Base-by-base conservation (phyloP, 805 yeast genomes). In the Hanseniaspora vineae region DNA sequence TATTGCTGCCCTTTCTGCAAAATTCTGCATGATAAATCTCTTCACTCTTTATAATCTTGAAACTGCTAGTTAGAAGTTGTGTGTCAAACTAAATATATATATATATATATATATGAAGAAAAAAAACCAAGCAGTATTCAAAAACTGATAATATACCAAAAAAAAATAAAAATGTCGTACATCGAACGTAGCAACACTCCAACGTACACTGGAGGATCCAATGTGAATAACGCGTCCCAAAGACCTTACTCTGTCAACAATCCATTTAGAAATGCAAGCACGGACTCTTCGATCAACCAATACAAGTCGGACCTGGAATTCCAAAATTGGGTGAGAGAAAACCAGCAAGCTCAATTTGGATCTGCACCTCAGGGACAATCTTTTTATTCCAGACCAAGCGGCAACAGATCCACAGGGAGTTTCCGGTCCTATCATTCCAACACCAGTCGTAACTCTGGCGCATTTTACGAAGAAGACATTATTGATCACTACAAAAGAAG, bases 171-270 rank as follows among this genome's bases (percentile, higher is more conserved):
- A 37, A 37, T 37, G 40, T 37, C 40, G 17, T 37, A 37, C 19
- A 14, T 11, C 5, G 40, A 37, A 37, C 40, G 40, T 37, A 37
- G 17, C 19, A 37, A 37, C 19, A 32, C 44, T 39, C 42, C 49
- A 44, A 47, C 44, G 5, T 37, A 32, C n/a, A 47, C 46, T 42
- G 61, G 61, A 46, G 53, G 57, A 23, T 55, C 56, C 42, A 52
- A 47, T 17, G 50, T 55, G 10, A 51, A 55, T 5, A 44, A 44
- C 19, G 49, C 47, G 31, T 23, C 29, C 29, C 29, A 23, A 23
- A 65, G 72, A 53, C 73, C 70, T 2, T 66, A 79, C 46, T 80
- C 88, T 6, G 68, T 79, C 2, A 80, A 80, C 60, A 83, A 83
- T 55, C 90, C 90, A n/a, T 83, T 83, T 62, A 72, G 90, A 57